phyloP scores from a whole-genome alignment of 129 eudicot species.

The Flaveria sonorensis region DNA sequence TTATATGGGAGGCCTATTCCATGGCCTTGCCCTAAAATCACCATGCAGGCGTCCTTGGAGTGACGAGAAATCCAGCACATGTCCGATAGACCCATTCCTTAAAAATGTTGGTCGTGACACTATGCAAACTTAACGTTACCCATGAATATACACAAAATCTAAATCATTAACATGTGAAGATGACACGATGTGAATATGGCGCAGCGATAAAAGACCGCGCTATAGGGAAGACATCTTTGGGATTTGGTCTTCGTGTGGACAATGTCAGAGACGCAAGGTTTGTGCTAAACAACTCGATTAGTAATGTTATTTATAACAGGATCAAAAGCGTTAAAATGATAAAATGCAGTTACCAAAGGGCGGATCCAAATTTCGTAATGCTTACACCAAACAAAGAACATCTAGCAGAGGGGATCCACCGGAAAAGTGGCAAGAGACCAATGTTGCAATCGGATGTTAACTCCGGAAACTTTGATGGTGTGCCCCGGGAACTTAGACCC shows the following conservation, averaged over 20 bases:
- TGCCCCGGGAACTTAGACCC: conserved; percentile 90
- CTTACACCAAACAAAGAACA: conserved; percentile 83
- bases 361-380: conserved; percentile 84
- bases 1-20: neutral
- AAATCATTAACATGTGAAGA: neutral
- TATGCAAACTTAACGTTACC: neutral
- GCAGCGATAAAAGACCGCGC: conserved; percentile 76
- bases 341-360: conserved; percentile 73
- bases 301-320: too few species aligned
- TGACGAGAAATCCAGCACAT: neutral
- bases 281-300: conserved; percentile 6
- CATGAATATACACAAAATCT: neutral
- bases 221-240: conserved; percentile 60
- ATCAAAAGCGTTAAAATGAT: neutral
- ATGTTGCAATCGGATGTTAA: conserved; percentile 66
- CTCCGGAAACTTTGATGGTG: conserved; percentile 75
- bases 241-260: conserved; percentile 80
- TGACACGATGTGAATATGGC: neutral
- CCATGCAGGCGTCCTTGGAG: neutral
- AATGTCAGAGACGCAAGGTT: conserved; percentile 86
- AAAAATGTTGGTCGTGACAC: neutral
- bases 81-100: neutral
- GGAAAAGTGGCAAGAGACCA: conserved; percentile 71
- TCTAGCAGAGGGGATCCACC: conserved; percentile 73
- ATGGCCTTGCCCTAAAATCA: neutral